These are phyloP conservation scores for Teratosphaeria destructans DNA, from an alignment of 2,329 filamentous ascomycete genomes.

Conservation along the genomic window DNA sequence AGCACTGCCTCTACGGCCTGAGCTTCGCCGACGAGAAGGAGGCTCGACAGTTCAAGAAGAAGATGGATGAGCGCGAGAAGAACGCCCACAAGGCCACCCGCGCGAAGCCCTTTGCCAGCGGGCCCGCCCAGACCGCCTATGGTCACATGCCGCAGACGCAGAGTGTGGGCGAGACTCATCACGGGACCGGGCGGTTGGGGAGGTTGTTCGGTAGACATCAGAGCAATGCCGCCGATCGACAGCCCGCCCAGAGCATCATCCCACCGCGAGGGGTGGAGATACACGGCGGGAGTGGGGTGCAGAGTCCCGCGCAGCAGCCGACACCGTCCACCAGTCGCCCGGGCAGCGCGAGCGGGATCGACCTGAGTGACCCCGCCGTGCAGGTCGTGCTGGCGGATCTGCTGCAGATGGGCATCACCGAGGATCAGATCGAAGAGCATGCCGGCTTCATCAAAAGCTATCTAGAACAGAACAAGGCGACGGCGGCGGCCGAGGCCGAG, in stretches of 20 bases:
- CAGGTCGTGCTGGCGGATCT: conserved; percentile 52
- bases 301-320: conserved; percentile 23
- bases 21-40: conserved; percentile 97
- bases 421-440: conserved; percentile 57
- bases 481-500: conserved; percentile 34
- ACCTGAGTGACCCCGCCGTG: conserved; percentile 52
- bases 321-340: conserved; percentile 20
- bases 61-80: conserved; percentile 93
- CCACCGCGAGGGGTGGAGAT: conserved; percentile 34
- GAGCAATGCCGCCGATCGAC: conserved; percentile 22
- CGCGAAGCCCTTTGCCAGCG: conserved; percentile 16
- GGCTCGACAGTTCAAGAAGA: conserved; percentile 92
- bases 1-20: conserved; percentile 79
- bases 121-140: conserved; percentile 12
- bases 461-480: conserved; percentile 52
- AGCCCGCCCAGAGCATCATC: conserved; percentile 38
- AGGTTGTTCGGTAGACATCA: conserved; percentile 17
- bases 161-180: conserved; percentile 3
- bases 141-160: conserved; percentile 9
- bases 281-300: conserved; percentile 7
- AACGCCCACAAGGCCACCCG: conserved; percentile 82
- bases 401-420: conserved; percentile 54
- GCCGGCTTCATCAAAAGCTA: conserved; percentile 59
- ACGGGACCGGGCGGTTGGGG: conserved; percentile 12
- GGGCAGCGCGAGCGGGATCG: conserved; percentile 37